Conservation (phyloP, 495 filamentous ascomycete genomes). For the Lophiostoma macrostomum region DNA sequence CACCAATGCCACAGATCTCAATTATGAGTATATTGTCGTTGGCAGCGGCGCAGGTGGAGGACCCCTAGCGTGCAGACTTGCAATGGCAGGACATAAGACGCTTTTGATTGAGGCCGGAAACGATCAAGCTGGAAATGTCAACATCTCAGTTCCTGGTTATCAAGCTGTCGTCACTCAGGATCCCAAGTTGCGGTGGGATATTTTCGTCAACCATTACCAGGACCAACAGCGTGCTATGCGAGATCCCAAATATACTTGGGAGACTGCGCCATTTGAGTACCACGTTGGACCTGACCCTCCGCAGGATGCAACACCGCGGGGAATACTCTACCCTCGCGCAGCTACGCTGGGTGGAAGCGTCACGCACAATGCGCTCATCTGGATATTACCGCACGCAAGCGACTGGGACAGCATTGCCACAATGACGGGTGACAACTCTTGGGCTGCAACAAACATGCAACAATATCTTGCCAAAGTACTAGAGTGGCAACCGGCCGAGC, state of each 20-base stretch:
- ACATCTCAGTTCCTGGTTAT: constrained; percentile 11
- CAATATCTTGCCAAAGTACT: constrained; percentile 42
- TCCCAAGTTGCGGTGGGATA: constrained; percentile 15
- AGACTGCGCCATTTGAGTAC: constrained; percentile 5
- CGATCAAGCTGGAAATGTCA: constrained; percentile 16
- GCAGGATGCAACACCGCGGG: constrained; percentile 42
- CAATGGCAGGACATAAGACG: constrained; percentile 16
- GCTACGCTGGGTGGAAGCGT: constrained; percentile 51
- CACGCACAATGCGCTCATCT: constrained; percentile 49
- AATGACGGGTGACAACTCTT: constrained; percentile 49
- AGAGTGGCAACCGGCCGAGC: constrained; percentile 6
- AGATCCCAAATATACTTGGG: constrained; percentile 20
- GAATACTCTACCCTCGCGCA: constrained; percentile 49
- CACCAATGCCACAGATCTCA: constrained; percentile 2
- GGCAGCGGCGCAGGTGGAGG: constrained; percentile 29
- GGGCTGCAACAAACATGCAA: constrained; percentile 44
- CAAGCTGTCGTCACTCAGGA: constrained; percentile 1
- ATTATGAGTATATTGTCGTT: constrained; percentile 32
- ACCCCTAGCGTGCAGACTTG: constrained; percentile 27
- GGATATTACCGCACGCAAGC: constrained; percentile 41
- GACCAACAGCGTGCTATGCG: constrained; percentile 11
- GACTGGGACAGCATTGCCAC: constrained; percentile 48
- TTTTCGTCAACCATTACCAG: constrained; percentile 23
- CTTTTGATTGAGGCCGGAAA: constrained; percentile 31
- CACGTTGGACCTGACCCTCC: constrained; percentile 40